Base-by-base conservation (phyloP, 441 rosid species). In the Arabidopsis lyrata region DNA sequence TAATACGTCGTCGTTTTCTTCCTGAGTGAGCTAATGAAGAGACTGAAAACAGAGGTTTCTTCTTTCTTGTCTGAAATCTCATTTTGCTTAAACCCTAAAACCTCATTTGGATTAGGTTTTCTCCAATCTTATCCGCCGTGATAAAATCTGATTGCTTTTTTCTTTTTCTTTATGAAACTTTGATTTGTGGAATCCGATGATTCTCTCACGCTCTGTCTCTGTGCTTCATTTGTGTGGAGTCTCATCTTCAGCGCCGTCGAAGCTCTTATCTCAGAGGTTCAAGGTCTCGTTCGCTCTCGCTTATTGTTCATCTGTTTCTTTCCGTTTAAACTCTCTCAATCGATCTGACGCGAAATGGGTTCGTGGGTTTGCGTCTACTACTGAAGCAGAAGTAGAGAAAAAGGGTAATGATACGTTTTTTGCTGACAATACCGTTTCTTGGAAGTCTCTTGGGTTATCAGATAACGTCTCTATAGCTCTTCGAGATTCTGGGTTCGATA, bases 361-460 rank as follows among this genome's bases (percentile, higher is more conserved):
- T 80, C 83, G 86, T 66, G 62, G 84, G 22, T 85, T 82, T 38
- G 58, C 84, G 8, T 67, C 82, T 22, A 55, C 83, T 49, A 65
- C 72, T 27, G 75, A 64, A 69, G 67, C 56, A 31, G 74, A 41
- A 38, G 63, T 80, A 6, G 86, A 76, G 7, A 78, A 58, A 31
- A 78, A 71, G 15, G 85, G 74, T 35, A 66, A 44, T 6, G 90
- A 88, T 39, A 86, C 99, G 5, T 92, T 95, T 56, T 88, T 84
- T 4, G 89, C 96, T 0, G 89, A 89, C 56, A 84, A 88, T 6
- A 54, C 66, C 16, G 86, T 90, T 75, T 88, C 98, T 0, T 95
- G 99, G 98, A 68, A 85, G 59, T 88, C 96, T 72, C 75, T 95
- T 24, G 97, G 99, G 10, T 78, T 95, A 16, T 89, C 97, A 4